Evolutionary conservation across 495 filamentous ascomycete species (phyloP), one percentile per base, ranked within the genome.

Genomic region (Trichoderma erinaceum): DNA sequence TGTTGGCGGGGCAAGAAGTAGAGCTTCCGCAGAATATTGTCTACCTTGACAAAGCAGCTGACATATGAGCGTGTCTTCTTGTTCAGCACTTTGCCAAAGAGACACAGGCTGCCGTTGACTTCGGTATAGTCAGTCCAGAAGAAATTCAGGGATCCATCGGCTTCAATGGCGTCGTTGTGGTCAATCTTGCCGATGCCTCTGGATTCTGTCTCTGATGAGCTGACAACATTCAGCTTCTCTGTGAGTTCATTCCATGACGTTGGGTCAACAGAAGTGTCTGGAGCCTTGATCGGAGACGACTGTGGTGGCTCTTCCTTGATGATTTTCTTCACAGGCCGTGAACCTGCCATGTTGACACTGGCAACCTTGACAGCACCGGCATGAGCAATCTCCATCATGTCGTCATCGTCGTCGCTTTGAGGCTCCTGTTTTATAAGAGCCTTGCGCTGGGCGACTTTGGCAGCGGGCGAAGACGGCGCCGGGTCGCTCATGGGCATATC

Each of bases 81-180:
- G 77, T 97, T 92, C 74, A 90, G 89, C 3, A 97, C 96, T 74
- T 99, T 99, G 65, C 95, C 95, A 78, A 98, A 99, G 44, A 99
- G 84, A 76, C 92, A 97, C 3, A 99, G 81, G 70, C 87, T 92
- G 52, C 94, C 96, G 74, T 94, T 92, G 76, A 97, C 81, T 75
- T 99, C 95, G 0, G 92, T 92, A 71, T 96, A 98, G 74, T 99
- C 95, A 15, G 92, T 87, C 95, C 95, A 99, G 79, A 97, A 99
- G 82, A 99, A 90, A 71, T 89, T 89, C 21, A 99, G 80, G 72
- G 90, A 94, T 27, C 96, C 95, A 74, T 99, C 93, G 70, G 90
- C 87, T 74, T 98, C 95, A 41, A 95, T 84, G 21, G 90, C 92
- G 74, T 95, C 89, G 69, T 89, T 84, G 23, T 91, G 83, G 58